Base-by-base conservation (phyloP, 2,329 filamentous ascomycete species). In the Emmonsiellopsis sp. region DNA sequence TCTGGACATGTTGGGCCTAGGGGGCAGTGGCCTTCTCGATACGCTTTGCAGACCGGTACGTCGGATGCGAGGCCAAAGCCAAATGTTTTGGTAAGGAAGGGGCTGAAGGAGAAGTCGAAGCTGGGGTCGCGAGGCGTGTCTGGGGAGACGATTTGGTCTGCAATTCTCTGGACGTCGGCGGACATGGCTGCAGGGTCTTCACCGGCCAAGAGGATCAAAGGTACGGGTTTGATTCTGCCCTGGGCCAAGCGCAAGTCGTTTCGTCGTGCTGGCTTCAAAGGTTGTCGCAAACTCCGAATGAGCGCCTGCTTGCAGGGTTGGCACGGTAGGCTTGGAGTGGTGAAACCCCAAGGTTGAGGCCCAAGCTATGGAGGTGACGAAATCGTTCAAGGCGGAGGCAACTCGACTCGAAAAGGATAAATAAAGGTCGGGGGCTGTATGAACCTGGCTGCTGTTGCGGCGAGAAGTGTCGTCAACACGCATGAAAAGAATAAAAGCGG, bases 1-100 rank as follows among this genome's bases (percentile, higher is more conserved):
- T 97, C 90, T 1, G 89, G 83, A 69, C 93, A 97, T 53, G 82
- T 79, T 57, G 86, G 83, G 40, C 91, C 92, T 57, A 91, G 80
- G 0, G 91, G 89, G 66, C 93, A 97, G 72, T 91, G 86, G 42
- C 89, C 90, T 57, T 88, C 81, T 56, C 87, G 79, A 74, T 89
- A 96, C 56, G 90, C 85, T 66, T 87, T 88, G 77, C 93, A 97
- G 66, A 87, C 77, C 43, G 91, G 88, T 0, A 87, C 82, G 68
- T 87, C 83, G 39, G 86, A 81, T 21, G 88, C 82, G 50, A 95
- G 84, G 58, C 87, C 87, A 71, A 94, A 91, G 58, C 89, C 84
- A 71, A 93, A 90, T 60, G 87, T 90, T 57, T 83, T 77, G 60
- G 85, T 85, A 39, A 95, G 82, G 74, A 95, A 95, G 46, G 88